Conservation (phyloP, 768 basidiomycete genomes). For the Hortiboletus flavorubellus region DNA sequence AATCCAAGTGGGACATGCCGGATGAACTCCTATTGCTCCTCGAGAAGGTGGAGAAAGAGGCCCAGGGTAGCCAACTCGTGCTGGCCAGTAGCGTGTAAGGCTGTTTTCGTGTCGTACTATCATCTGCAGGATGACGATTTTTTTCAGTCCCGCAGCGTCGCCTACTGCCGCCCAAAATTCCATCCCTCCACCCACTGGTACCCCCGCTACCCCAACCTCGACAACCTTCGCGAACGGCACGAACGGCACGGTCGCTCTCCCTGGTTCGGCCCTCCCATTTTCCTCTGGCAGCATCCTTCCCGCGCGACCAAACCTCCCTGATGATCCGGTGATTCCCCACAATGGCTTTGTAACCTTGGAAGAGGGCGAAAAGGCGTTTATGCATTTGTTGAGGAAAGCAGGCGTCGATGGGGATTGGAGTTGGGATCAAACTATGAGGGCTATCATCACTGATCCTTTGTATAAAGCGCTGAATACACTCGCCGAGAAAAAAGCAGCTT, state of each 20-base stretch:
- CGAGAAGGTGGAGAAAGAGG: conserved; percentile 82
- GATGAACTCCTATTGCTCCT: conserved; percentile 83
- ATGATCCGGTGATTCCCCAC: conserved; percentile 85
- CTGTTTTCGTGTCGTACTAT: not conserved
- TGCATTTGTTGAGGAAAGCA: conserved; percentile 82
- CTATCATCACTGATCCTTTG: conserved; percentile 95
- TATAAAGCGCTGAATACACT: conserved; percentile 93
- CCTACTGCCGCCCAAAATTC: conserved; percentile 42
- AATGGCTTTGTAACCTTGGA: conserved; percentile 84
- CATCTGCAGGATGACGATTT: conserved; percentile 7
- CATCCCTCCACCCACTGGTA: conserved; percentile 44
- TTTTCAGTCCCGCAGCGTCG: conserved; percentile 31
- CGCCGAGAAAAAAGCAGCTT: conserved; percentile 91
- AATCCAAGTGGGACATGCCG: conserved; percentile 98
- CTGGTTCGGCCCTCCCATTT: conserved; percentile 60
- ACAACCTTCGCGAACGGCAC: conserved; percentile 48
- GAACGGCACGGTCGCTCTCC: conserved; percentile 43
- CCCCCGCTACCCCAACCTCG: conserved; percentile 33
- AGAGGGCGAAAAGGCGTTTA: conserved; percentile 94
- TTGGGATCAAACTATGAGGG: conserved; percentile 98
- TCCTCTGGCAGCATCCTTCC: conserved; percentile 60
- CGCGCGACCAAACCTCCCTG: conserved; percentile 74
- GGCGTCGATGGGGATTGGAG: conserved; percentile 92
- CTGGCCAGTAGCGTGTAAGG: conserved; percentile 30
- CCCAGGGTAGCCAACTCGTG: conserved; percentile 38